Evolutionary conservation across 176 grass and related monocot species (phyloP).

Genomic region (Hordeum marinum): DNA sequence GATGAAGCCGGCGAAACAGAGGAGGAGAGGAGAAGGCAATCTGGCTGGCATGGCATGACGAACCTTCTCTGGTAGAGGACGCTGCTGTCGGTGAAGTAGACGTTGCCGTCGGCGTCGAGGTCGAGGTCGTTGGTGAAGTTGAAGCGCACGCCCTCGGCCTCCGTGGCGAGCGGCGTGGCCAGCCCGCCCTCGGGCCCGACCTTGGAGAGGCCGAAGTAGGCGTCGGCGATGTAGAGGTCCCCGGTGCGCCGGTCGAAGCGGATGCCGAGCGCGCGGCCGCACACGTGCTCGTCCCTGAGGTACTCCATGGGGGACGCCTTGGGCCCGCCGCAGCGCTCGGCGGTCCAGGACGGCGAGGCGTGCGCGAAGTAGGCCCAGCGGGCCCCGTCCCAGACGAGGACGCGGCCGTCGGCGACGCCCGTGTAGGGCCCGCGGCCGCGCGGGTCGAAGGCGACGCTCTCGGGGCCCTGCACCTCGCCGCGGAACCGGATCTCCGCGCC

Average conservation of each 20-base stretch:
- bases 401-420: constrained; percentile 82
- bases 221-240: constrained; percentile 93
- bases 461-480: constrained; percentile 84
- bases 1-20: not conserved
- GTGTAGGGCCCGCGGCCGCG: constrained; percentile 85
- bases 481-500: constrained; percentile 66
- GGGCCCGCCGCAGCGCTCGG: constrained; percentile 55
- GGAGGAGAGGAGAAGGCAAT: not conserved
- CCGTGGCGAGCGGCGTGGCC: constrained; percentile 60
- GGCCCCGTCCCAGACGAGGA: constrained; percentile 71
- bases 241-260: constrained; percentile 64
- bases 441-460: constrained; percentile 91
- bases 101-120: constrained; percentile 67
- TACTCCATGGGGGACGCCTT: constrained; percentile 67
- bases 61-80: constrained; percentile 81
- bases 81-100: constrained; percentile 95
- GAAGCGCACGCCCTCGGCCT: constrained; percentile 79
- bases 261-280: constrained; percentile 80
- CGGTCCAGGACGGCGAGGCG: constrained; percentile 64
- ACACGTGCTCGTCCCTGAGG: constrained; percentile 84
- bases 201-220: constrained; percentile 75
- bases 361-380: constrained; percentile 74
- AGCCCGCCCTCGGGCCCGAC: constrained; percentile 88
- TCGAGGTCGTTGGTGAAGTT: constrained; percentile 98
- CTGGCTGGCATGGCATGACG: not conserved